Conservation (phyloP, 306 rosid genomes). For the Sicyos edulis region DNA sequence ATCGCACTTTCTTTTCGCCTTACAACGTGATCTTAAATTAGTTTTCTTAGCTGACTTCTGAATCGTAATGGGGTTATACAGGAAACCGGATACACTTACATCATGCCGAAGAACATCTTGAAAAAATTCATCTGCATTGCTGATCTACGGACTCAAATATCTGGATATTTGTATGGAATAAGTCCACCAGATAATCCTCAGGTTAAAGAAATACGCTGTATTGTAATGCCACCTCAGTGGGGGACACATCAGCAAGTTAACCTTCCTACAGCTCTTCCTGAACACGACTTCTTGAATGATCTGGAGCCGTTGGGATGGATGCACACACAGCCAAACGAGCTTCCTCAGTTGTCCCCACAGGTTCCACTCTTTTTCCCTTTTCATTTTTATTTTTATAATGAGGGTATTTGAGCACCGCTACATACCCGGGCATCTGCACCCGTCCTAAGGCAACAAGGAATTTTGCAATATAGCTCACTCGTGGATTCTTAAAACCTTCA, state of each 20-base stretch:
- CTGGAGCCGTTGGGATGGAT: constrained; percentile 99
- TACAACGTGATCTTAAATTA: background rate
- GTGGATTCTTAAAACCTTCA: too few relatives aligned
- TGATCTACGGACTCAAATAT: constrained; percentile 89
- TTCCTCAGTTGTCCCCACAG: constrained; percentile 97
- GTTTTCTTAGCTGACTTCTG: constrained; percentile 16
- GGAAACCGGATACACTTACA: constrained; percentile 99
- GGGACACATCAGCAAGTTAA: constrained; percentile 98
- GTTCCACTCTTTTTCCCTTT: constrained; percentile 27
- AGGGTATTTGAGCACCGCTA: too few relatives aligned
- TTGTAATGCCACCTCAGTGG: constrained; percentile 96
- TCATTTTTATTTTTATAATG: too few relatives aligned
- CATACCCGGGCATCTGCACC: too few relatives aligned
- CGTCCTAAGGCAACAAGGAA: too few relatives aligned
- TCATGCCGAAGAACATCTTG: constrained; percentile 97
- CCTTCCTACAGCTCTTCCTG: constrained; percentile 90
- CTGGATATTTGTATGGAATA: constrained; percentile 90
- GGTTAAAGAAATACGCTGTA: constrained; percentile 95
- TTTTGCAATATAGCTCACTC: too few relatives aligned
- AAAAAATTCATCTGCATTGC: constrained; percentile 96
- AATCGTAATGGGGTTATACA: constrained; percentile 31
- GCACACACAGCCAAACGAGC: constrained; percentile 99
- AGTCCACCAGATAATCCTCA: constrained; percentile 99
- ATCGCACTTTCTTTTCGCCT: background rate
- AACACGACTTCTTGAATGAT: constrained; percentile 91